Conservation (phyloP, 139 green algal species). For the Zygnema circumcarinatum region DNA sequence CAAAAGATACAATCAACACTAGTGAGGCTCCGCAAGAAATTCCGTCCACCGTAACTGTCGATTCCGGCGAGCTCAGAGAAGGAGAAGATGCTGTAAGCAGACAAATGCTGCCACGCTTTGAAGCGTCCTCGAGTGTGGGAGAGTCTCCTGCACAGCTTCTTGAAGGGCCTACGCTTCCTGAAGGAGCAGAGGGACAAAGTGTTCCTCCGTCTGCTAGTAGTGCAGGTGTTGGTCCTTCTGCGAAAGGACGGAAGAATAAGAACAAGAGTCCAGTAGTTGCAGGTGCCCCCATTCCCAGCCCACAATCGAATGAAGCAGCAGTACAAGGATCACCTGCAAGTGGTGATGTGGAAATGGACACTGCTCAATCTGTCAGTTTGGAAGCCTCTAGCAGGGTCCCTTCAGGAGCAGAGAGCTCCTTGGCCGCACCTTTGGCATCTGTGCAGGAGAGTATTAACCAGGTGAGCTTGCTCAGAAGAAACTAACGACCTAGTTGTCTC, state of each 20-base stretch:
- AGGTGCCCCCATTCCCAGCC: not conserved
- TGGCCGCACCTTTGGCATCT: not conserved
- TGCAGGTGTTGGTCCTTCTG: not conserved
- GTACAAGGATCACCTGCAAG: not conserved
- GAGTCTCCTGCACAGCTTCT: not conserved
- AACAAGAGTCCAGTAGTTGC: slow-evolving; percentile 9
- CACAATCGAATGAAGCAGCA: not conserved
- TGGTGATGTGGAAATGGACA: not conserved
- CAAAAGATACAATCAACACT: not conserved
- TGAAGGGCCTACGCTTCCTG: not conserved
- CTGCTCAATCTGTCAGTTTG: not conserved
- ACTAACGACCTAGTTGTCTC: too few relatives aligned
- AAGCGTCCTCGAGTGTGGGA: too few relatives aligned
- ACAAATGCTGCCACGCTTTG: too few relatives aligned
- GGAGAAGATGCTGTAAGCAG: too few relatives aligned
- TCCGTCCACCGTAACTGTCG: too few relatives aligned
- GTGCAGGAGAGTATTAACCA: not conserved
- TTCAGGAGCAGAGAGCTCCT: not conserved
- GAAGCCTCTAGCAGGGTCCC: not conserved
- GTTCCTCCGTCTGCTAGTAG: not conserved
- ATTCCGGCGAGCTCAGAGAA: too few relatives aligned
- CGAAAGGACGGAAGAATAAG: slow-evolving; percentile 30
- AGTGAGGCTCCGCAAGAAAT: too few relatives aligned
- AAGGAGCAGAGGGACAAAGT: not conserved
- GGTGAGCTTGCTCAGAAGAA: too few relatives aligned